Percentiles rank a stretch among this genome's conserved stretches.
phyloP scores from a whole-genome alignment of 2,329 filamentous ascomycete species.

The Aspergillus ochraceus region DNA sequence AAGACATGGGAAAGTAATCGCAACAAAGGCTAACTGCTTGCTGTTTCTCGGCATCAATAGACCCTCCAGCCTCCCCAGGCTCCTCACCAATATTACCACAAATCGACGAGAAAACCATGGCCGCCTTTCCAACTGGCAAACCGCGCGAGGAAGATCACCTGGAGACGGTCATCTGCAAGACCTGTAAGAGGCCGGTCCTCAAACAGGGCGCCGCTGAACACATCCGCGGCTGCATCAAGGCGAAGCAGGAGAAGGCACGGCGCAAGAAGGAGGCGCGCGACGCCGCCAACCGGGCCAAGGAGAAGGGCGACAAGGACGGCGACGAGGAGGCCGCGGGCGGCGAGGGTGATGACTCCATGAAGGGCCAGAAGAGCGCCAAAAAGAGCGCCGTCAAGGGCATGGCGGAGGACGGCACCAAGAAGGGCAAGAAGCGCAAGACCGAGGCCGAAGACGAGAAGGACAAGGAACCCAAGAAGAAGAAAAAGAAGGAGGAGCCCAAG shows the following conservation, averaged over 20 bases:
- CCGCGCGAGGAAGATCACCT: slow-evolving; percentile 79
- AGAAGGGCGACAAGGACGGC: slow-evolving; percentile 46
- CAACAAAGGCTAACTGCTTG: background rate
- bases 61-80: slow-evolving; percentile 32
- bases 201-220: slow-evolving; percentile 74
- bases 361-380: slow-evolving; percentile 63
- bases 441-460: slow-evolving; percentile 68
- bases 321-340: slow-evolving; percentile 35
- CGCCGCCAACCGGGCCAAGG: slow-evolving; percentile 63
- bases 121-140: slow-evolving; percentile 77
- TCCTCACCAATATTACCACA: slow-evolving; percentile 49
- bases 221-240: slow-evolving; percentile 77
- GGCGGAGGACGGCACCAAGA: slow-evolving; percentile 58
- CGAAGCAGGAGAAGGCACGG: slow-evolving; percentile 80
- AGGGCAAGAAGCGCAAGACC: slow-evolving; percentile 77
- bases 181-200: slow-evolving; percentile 86
- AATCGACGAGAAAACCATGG: slow-evolving; percentile 72
- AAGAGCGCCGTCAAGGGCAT: slow-evolving; percentile 56
- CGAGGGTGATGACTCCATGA: slow-evolving; percentile 47
- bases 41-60: background rate
- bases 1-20: background rate
- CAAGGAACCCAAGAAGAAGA: slow-evolving; percentile 83
- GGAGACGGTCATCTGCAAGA: slow-evolving; percentile 83
- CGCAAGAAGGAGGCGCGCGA: slow-evolving; percentile 74
- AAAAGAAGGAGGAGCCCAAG: slow-evolving; percentile 92